These are phyloP conservation scores for Capsella bursapastoris DNA, from an alignment of 345 rosid species.

Conservation along the genomic window DNA sequence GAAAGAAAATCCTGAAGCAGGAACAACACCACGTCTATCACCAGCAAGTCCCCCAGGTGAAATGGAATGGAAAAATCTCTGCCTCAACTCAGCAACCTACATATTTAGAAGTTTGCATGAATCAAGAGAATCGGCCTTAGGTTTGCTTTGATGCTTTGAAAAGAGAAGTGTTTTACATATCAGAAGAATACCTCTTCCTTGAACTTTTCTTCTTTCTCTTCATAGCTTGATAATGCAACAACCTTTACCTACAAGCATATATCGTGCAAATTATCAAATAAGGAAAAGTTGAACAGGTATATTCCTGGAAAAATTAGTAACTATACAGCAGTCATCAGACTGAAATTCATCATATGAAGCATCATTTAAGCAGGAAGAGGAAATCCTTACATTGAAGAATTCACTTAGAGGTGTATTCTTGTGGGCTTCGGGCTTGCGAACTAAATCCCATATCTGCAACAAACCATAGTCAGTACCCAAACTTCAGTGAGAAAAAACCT, in stretches of 20 bases:
- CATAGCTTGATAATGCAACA: slow-evolving; percentile 78
- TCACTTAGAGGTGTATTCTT: slow-evolving; percentile 75
- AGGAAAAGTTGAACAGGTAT: background rate
- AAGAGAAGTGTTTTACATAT: background rate
- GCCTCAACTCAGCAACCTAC: slow-evolving; percentile 77
- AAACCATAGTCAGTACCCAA: slow-evolving; percentile 18
- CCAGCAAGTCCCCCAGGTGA: slow-evolving; percentile 95
- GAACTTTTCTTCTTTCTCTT: slow-evolving; percentile 76
- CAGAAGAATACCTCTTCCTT: slow-evolving; percentile 64
- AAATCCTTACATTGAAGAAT: slow-evolving; percentile 70
- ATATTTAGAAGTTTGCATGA: slow-evolving; percentile 36
- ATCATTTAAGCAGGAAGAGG: background rate
- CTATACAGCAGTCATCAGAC: background rate
- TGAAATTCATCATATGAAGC: slow-evolving; percentile 9
- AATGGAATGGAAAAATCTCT: slow-evolving; percentile 74
- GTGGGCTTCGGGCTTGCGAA: slow-evolving; percentile 78
- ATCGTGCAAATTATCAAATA: slow-evolving; percentile 16
- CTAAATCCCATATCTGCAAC: slow-evolving; percentile 80
- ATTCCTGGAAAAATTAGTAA: background rate
- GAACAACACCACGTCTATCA: slow-evolving; percentile 85
- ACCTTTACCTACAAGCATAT: slow-evolving; percentile 68
- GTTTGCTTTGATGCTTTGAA: slow-evolving; percentile 18
- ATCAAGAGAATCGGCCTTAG: background rate
- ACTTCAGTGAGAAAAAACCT: slow-evolving; percentile 22
- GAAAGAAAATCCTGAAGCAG: slow-evolving; percentile 88